Evolutionary conservation across 495 filamentous ascomycete species (phyloP), one percentile per base, ranked within the genome.

Genomic region (Aspergillus bridgeri): DNA sequence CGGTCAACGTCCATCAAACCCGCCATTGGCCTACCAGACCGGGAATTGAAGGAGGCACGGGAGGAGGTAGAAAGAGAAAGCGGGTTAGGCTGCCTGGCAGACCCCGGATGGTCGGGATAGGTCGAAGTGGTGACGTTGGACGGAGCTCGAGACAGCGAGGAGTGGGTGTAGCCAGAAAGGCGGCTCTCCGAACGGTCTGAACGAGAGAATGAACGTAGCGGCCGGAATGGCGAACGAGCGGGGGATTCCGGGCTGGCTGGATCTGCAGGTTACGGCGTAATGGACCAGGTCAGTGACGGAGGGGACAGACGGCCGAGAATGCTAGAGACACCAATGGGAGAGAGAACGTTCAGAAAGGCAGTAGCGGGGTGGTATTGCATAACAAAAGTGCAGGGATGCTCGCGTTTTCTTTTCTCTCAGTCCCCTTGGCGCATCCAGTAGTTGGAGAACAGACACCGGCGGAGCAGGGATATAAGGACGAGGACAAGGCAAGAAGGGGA

Each of bases 1-100:
- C 91, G 83, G 64, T 97, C 92, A 21, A 90, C 77, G 65, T 89
- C 86, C 69, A 90, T 78, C 68, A 86, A 83, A 67, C 86, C 90
- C 60, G 90, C 86, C 78, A 86, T 91, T 64, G 78, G 75, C 63
- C 76, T 76, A 48, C 71, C 76, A 15, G 81, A 75, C 62, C 77
- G 72, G 59, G 76, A 76, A 60, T 77, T 75, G 55, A 77, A 79
- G 0, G 79, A 81, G 18, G 67, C 69, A 49, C 73, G 71, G 13
- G 74, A 73, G 19, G 65, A 68, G 53, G 75, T 75, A 53, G 64
- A 65, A 43, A 38, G 9, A 38, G 33, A 38, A 0, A 68, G 66
- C 18, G 57, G 48, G 51, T 55, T 52, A 42, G 62, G 56, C 17
- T 65, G 60, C 20, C 52, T 45, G 52, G 33, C 51, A n/a, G 66